Evolutionary conservation across 257 asterid genomes (phyloP), one percentile per base, ranked within the genome.

Genomic region (Parsonsia alboflavescens): DNA sequence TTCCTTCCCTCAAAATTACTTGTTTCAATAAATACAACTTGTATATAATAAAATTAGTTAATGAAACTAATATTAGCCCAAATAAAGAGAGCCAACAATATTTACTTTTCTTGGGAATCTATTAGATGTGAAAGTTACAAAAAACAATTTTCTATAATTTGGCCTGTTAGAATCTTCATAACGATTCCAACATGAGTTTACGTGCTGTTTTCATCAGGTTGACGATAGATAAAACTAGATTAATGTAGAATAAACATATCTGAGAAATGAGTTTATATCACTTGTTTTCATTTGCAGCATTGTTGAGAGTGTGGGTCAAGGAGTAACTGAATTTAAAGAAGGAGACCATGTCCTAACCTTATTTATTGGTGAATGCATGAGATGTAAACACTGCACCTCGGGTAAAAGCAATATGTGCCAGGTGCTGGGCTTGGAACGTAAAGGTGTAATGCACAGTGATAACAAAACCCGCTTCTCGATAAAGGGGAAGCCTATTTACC

Each of bases 311-410:
- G 93, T 94, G 46, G 98, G 98, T 44, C 26, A 83, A 82, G 97
- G 88, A 73, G 97, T 94, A 71, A 90, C 91, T 26, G 97, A 94
- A 76, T 94, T 94, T 75, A 73, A 71, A 77, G 80, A 71, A 28
- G 98, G 97, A 70, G 97, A 94, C 85, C 97, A 86, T n/a, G 96
- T 94, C 28, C 89, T 94, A 41, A 90, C 98, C 68, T 77, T 90
- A 62, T 90, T 88, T 82, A 91, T 93, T 2, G 98, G 98, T 78
- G 97, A 94, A 82, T 94, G 98, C 84, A 90, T 69, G 97, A 89
- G 68, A 68, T 91, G 98, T 89, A 85, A 68, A 68, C 90, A 90
- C 2, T 94, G 98, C 79, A 73, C 82, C 78, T 94, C 97, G 1
- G 88, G 87, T 49, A 94, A 89, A 87, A 89, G 88, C 89, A 91